Base-by-base conservation (phyloP, 352 stramenopile genomes). In the Blastocystis sp. region DNA sequence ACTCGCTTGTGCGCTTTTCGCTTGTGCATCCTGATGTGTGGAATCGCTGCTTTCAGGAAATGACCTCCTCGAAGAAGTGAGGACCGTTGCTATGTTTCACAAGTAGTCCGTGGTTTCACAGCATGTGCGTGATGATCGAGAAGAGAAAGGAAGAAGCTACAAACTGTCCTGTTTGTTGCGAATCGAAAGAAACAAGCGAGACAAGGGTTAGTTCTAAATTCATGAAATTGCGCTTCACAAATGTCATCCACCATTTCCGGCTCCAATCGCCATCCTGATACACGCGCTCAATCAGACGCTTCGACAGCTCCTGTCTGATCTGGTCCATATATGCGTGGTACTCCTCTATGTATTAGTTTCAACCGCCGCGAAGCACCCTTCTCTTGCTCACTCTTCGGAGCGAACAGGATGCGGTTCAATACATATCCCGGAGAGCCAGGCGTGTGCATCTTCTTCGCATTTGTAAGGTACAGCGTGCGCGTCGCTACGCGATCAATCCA, bases 201-300 rank as follows among this genome's bases (percentile, higher is more conserved):
- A 79, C 19, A 10, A 88, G 60, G 28, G 78, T 64, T 2, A 88
- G n/a, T 60, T 76, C 67, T 52, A 88, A 53, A 38, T 88, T 88
- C 78, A 88, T 88, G 43, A 88, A 88, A 23, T 78, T 53, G 28
- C 64, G 52, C 62, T 88, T 88, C 34, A 79, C 19, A 76, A 88
- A 88, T 2, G 78, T 88, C 78, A 88, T 88, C 78, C 78, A 88
- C 78, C 78, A 88, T n/a, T 77, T 76, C 43, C 56, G 41, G 43
- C 64, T 79, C 78, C 78, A 88, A 4, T 88, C 78, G 43, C 78
- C 78, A 21, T 88, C 78, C 34, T 62, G 34, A 40, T 84, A 84
- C 74, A 84, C 74, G 65, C 74, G 38, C n/a, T 84, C 74, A 28
- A 84, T 53, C 1, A 84, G 52, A 17, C 74, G 74, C 4, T 45